Evolutionary conservation across 345 rosid species (phyloP).

Genomic region (Conringia planisiliqua): DNA sequence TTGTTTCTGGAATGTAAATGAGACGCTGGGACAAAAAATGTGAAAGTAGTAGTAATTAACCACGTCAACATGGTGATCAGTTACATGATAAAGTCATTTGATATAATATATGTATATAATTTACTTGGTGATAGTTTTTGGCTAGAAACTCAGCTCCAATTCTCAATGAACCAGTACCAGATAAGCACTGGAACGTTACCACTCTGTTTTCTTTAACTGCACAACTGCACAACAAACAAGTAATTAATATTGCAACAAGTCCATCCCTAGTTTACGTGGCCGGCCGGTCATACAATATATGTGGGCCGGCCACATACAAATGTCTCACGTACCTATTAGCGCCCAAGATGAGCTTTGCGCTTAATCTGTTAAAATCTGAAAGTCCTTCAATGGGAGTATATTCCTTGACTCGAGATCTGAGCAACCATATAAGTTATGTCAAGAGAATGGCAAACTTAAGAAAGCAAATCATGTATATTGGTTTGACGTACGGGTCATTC

Average conservation of each 20-base stretch:
- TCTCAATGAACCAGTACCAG: constrained; percentile 93
- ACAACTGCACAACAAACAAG: constrained; percentile 46
- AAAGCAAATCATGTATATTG: no score
- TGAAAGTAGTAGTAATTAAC: neutral
- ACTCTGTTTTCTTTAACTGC: constrained; percentile 65
- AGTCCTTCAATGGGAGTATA: constrained; percentile 87
- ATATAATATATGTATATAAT: no score
- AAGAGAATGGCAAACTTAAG: no score
- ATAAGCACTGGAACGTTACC: constrained; percentile 80
- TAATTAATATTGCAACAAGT: neutral
- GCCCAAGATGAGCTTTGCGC: constrained; percentile 88
- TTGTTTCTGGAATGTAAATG: constrained; percentile 83
- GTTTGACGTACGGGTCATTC: constrained; percentile 54
- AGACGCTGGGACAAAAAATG: constrained; percentile 40
- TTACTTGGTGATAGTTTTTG: constrained; percentile 58
- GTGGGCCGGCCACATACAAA: neutral
- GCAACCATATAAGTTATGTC: no score
- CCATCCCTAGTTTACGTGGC: no score
- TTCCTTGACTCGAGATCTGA: constrained; percentile 77
- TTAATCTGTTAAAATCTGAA: constrained; percentile 78
- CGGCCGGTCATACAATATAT: no score
- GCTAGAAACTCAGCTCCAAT: constrained; percentile 93
- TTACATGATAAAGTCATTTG: neutral
- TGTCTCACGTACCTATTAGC: constrained; percentile 55
- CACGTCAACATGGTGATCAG: neutral